Evolutionary conservation across 1,284 basidiomycete genomes (phyloP), one percentile per base, ranked within the genome.

Genomic region (Anthracocystis setariae): DNA sequence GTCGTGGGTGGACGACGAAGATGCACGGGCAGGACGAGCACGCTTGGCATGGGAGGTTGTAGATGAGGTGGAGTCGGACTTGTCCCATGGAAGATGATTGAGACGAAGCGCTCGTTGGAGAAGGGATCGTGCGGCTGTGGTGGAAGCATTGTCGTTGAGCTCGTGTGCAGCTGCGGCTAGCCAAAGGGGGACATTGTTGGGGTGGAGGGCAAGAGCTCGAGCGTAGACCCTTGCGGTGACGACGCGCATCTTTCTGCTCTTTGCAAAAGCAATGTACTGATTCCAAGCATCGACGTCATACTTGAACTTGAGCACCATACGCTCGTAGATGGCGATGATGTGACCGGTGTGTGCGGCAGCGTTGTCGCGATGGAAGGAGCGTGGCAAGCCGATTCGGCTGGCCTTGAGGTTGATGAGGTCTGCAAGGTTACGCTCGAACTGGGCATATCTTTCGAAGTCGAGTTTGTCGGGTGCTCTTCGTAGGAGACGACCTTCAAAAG

Each of bases 361-460:
- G 62, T 74, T 74, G 59, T 74, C 66, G 29, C 62, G 50, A 27
- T 67, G 61, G 35, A 76, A 75, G n/a, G 70, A 47, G n/a, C 73
- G 56, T 13, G 71, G 66, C 33, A 78, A 59, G 9, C 62, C 52
- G 32, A 73, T 62, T 21, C 60, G 60, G 27, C 64, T 55, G 9
- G 73, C 66, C 24, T 74, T 72, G 29, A 73, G 54, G 18, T 65
- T 66, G 51, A 76, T 67, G 47, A 74, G 59, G 24, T 63, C 57
- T 43, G 70, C 67, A 15, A 78, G 61, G 46, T 77, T 88, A 87
- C 92, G 92, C 85, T 98, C 94, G 84, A 96, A 98, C 23, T 92
- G 88, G 39, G 90, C 90, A 85, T 98, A 98, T 50, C 91, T 89
- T 76, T 95, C 85, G 84, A 90, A 98, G 85, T 98, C 95, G 18